phyloP scores from a whole-genome alignment of 805 yeast genomes.

The Myxozyma udenii region DNA sequence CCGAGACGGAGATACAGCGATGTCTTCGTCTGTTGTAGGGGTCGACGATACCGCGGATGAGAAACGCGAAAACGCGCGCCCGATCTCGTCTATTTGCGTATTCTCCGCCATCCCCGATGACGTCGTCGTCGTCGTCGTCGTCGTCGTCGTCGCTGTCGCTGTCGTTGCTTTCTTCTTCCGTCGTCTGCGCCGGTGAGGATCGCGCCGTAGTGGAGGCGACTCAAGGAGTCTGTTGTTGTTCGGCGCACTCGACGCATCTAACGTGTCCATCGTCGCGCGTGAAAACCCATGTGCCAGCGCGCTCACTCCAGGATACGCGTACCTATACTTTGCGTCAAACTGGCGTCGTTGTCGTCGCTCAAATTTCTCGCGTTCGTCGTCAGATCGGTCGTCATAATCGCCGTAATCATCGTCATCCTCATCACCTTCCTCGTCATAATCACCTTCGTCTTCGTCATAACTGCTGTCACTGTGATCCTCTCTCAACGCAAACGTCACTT shows the following conservation, averaged over 20 bases:
- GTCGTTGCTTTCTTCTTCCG: background rate
- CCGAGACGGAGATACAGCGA: too few relatives aligned
- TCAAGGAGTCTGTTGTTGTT: slow-evolving; percentile 1
- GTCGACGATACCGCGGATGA: too few relatives aligned
- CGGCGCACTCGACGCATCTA: too few relatives aligned
- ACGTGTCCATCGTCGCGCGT: background rate
- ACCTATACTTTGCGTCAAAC: slow-evolving; percentile 8
- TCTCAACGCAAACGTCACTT: slow-evolving; percentile 29
- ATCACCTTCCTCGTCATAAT: slow-evolving; percentile 12
- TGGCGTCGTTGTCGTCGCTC: slow-evolving; percentile 1
- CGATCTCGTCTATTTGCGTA: too few relatives aligned
- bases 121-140: too few relatives aligned
- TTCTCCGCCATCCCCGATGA: too few relatives aligned
- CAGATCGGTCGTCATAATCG: slow-evolving; percentile 1
- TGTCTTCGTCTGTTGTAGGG: too few relatives aligned
- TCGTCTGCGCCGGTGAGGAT: slow-evolving; percentile 3
- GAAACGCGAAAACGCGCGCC: too few relatives aligned
- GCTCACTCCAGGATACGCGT: slow-evolving; percentile 4
- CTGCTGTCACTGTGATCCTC: slow-evolving; percentile 8
- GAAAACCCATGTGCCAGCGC: background rate
- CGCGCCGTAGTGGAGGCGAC: slow-evolving; percentile 5
- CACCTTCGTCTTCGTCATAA: slow-evolving; percentile 23
- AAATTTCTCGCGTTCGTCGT: slow-evolving; percentile 11
- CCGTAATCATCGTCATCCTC: slow-evolving; percentile 4
- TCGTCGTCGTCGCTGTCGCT: background rate